Conservation (phyloP, 108 stramenopile species). For the Skeletonema menzelii region DNA sequence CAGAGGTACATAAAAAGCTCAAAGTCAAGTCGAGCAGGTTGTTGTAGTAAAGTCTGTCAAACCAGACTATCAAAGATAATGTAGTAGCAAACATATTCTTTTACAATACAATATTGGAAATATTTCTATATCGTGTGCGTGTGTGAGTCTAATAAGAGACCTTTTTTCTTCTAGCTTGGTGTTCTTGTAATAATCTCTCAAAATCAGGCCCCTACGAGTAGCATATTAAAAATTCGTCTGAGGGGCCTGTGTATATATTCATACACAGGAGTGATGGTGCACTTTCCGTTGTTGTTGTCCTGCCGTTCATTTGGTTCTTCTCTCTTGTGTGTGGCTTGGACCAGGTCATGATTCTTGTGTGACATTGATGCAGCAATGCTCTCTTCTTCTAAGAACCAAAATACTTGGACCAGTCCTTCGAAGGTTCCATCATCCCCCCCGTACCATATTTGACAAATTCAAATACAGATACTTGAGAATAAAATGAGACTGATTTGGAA, state of each 20-base stretch:
- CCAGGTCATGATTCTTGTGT: not conserved
- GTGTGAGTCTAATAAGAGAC: not conserved
- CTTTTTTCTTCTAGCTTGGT: not conserved
- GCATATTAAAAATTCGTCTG: not conserved
- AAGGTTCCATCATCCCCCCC: constrained; percentile 2
- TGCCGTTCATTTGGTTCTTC: not conserved
- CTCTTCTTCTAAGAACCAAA: constrained; percentile 20
- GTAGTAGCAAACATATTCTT: not conserved
- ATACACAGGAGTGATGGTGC: not conserved
- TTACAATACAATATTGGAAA: not conserved
- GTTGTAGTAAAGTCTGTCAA: too few species aligned
- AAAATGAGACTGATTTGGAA: constrained; percentile 36
- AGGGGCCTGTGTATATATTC: not conserved
- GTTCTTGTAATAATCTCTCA: not conserved
- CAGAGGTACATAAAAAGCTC: too few species aligned
- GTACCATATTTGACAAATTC: constrained; percentile 18
- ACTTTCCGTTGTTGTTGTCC: not conserved
- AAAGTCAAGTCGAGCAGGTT: too few species aligned
- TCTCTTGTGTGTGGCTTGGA: not conserved
- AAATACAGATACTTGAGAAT: constrained; percentile 38
- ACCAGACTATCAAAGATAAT: not conserved
- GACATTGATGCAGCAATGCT: not conserved
- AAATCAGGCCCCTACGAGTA: not conserved
- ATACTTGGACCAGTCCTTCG: constrained; percentile 41
- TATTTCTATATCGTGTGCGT: not conserved